Evolutionary conservation across 345 rosid genomes (phyloP), one percentile per base, ranked within the genome.

Genomic region (Salix suchowensis): DNA sequence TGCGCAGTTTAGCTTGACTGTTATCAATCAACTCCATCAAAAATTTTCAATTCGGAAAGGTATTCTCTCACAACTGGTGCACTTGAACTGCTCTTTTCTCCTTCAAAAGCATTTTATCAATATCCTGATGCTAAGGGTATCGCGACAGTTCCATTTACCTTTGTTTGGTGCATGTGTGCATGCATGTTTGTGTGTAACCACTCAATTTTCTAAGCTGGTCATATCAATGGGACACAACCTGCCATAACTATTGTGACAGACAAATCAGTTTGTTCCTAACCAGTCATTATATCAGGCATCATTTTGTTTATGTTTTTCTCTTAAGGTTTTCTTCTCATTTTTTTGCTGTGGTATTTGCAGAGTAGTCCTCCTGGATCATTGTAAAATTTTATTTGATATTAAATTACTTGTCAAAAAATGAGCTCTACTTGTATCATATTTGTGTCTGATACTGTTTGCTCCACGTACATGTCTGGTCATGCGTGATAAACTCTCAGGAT

Each of bases 1-100:
- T 60, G 87, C 85, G 18, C 81, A 77, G 67, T 85, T 87, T 65
- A 85, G 80, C 77, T 79, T 84, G 18, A 76, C 85, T 37, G 72
- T 87, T 34, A 66, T 84, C 70, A 81, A 89, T 79, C 90, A 87
- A 77, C 64, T 77, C 12, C 77, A 82, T 58, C 65, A 37, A 21
- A 88, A 79, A 64, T 74, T 65, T 75, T 74, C 88, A 6, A 76
- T 79, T 24, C 78, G 84, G 55, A 78, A 82, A 73, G 87, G 90
- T 85, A 77, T 44, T 46, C 26, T 64, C 66, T 23, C 39, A 3
- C 62, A 6, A 16, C 64, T 54, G 24, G 30, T 40, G 40, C 32
- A 6, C 8, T 21, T n/a, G 64, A 58, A n/a, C 28, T 58, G 64
- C 4, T 30, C 15, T 67, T 58, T 50, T 28, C 34, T 71, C n/a